Evolutionary conservation across 306 rosid species (phyloP).

Genomic region (Dryas drummondii): DNA sequence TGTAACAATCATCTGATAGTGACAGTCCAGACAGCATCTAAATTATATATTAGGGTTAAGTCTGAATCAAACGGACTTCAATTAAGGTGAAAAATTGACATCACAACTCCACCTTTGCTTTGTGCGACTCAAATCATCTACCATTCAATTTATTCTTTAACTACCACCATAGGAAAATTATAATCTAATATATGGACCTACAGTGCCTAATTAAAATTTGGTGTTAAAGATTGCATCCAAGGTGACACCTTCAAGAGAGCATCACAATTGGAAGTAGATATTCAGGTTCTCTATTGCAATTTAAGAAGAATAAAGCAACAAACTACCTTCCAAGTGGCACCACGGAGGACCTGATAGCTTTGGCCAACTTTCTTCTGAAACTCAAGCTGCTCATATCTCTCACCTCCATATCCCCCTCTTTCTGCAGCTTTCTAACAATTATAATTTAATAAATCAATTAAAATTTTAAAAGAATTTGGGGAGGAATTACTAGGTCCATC

Average conservation of each 20-base stretch:
- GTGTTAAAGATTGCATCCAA: not conserved
- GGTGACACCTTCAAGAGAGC: constrained; percentile 10
- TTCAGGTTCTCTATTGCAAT: not conserved
- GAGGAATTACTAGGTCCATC: not conserved
- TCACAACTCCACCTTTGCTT: not conserved
- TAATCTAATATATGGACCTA: too few relatives aligned
- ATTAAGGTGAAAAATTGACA: not conserved
- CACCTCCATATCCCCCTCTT: constrained; percentile 92
- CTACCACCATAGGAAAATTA: too few relatives aligned
- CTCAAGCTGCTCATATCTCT: constrained; percentile 87
- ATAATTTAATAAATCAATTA: not conserved
- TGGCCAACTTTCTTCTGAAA: constrained; percentile 71
- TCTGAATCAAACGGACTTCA: not conserved
- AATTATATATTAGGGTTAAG: not conserved
- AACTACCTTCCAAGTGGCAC: constrained; percentile 82
- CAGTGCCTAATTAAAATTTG: not conserved
- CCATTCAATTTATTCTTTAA: not conserved
- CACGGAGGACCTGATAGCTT: constrained; percentile 55
- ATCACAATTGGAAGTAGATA: constrained; percentile 11
- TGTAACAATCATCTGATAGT: not conserved
- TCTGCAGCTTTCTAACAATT: constrained; percentile 75
- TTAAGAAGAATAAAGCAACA: constrained; percentile 2
- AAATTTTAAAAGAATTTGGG: not conserved
- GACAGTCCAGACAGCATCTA: not conserved
- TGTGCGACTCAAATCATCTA: not conserved